phyloP scores from a whole-genome alignment of 1,284 basidiomycete species.

The Naganishia liquefaciens region DNA sequence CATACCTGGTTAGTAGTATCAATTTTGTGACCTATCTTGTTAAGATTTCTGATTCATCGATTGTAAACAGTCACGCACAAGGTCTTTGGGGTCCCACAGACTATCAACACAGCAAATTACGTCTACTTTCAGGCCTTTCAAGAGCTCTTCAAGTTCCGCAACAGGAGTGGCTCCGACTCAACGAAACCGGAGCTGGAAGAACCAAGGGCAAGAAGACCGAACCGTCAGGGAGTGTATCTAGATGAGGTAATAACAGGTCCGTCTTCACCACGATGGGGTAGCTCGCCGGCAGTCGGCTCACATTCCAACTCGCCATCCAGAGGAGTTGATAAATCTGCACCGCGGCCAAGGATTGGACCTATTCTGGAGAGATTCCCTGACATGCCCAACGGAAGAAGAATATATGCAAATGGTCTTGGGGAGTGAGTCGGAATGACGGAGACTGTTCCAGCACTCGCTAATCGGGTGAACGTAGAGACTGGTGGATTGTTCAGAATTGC shows the following conservation, averaged over 20 bases:
- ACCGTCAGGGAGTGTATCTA: conserved; percentile 33
- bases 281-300: not conserved
- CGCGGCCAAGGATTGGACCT: conserved; percentile 95
- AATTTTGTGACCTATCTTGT: not conserved
- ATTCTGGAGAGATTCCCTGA: conserved; percentile 87
- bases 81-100: conserved; percentile 94
- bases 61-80: conserved; percentile 73
- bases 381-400: conserved; percentile 91
- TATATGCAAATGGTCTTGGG: conserved; percentile 96
- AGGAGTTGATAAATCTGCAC: conserved; percentile 86
- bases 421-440: conserved; percentile 59
- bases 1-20: conserved; percentile 63
- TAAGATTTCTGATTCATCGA: not conserved
- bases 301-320: conserved; percentile 49
- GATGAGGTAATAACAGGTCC: conserved; percentile 45
- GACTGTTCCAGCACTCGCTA: not conserved
- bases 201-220: conserved; percentile 55
- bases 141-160: conserved; percentile 67
- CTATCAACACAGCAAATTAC: conserved; percentile 97
- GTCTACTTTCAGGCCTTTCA: conserved; percentile 89
- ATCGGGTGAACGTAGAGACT: conserved; percentile 62
- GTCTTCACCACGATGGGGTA: conserved; percentile 5
- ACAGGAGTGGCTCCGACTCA: conserved; percentile 25
- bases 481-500: conserved; percentile 91
- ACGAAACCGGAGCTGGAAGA: conserved; percentile 47